Evolutionary conservation across 108 stramenopile genomes (phyloP).

Genomic region (Mediolabrus comicus): DNA sequence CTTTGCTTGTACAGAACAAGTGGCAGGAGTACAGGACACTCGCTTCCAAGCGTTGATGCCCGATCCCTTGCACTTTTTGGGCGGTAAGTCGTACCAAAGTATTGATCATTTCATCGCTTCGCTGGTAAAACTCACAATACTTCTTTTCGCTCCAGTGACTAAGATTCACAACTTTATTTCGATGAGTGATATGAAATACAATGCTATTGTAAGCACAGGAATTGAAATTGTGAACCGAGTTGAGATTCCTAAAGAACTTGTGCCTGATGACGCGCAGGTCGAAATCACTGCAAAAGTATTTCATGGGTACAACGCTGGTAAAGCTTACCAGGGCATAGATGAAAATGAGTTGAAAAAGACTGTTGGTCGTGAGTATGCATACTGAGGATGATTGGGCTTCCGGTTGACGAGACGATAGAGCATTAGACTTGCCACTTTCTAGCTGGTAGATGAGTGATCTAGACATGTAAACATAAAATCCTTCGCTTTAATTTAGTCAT

Average conservation of each 20-base stretch:
- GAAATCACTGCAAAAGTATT: constrained; percentile 99
- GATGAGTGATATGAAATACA: constrained; percentile 99
- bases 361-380: constrained; percentile 88
- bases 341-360: constrained; percentile 83
- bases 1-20: constrained; percentile 97
- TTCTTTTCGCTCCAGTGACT: constrained; percentile 56
- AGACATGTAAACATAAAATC: no score
- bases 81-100: constrained; percentile 8
- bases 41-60: constrained; percentile 99
- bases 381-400: neutral
- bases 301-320: constrained; percentile 97
- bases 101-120: no score
- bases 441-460: no score
- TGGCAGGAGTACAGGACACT: constrained; percentile 95
- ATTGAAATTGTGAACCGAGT: constrained; percentile 98
- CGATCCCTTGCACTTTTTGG: constrained; percentile 95
- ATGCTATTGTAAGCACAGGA: constrained; percentile 94
- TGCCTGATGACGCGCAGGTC: constrained; percentile 97
- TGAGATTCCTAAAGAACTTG: constrained; percentile 96
- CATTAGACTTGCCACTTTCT: no score
- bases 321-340: constrained; percentile 85
- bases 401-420: neutral
- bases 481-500: neutral
- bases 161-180: constrained; percentile 97
- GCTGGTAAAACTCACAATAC: neutral